Conservation (phyloP, 257 asterid species). For the Nicotiana sylvestris region DNA sequence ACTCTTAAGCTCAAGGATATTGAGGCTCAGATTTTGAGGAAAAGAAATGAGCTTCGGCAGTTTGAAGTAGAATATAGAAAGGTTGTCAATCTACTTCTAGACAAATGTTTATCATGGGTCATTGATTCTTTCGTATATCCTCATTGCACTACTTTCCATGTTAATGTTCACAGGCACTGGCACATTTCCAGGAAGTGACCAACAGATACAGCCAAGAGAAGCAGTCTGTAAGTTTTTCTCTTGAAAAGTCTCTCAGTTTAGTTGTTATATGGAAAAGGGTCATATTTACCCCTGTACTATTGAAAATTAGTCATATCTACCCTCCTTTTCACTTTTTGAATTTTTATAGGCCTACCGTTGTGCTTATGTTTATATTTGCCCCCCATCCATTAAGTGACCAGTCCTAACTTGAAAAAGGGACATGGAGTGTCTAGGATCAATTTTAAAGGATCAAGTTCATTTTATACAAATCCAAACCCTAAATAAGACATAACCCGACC, state of each 20-base stretch:
- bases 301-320: too few relatives aligned
- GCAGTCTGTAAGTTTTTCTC: constrained; percentile 66
- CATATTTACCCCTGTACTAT: too few relatives aligned
- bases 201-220: constrained; percentile 89
- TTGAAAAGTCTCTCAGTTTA: not conserved
- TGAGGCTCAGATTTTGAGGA: constrained; percentile 89
- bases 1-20: constrained; percentile 79
- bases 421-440: too few relatives aligned
- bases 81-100: constrained; percentile 36
- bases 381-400: too few relatives aligned
- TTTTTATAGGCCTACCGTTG: too few relatives aligned
- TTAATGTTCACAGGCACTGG: constrained; percentile 68
- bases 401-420: too few relatives aligned
- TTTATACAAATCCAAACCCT: too few relatives aligned
- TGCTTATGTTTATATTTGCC: too few relatives aligned
- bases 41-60: constrained; percentile 92
- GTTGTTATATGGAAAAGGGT: too few relatives aligned
- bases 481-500: too few relatives aligned
- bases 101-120: not conserved
- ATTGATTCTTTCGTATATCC: not conserved
- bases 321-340: too few relatives aligned
- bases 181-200: constrained; percentile 95
- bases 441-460: too few relatives aligned
- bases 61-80: constrained; percentile 96
- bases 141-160: not conserved